Conservation (phyloP, 2,329 filamentous ascomycete species). For the Aureobasidium sp. region DNA sequence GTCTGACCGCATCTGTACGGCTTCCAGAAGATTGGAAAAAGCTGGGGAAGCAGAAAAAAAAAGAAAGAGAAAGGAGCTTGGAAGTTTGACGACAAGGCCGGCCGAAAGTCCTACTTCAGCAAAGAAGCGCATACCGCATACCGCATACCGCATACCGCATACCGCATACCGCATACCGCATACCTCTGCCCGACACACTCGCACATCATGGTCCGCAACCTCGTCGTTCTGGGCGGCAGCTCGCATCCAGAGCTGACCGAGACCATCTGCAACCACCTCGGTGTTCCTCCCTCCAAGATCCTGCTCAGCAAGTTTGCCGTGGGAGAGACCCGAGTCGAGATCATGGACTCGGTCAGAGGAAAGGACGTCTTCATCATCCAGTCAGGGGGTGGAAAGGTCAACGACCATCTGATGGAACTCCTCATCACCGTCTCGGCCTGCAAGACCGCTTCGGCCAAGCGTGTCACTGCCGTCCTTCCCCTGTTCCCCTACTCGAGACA, state of each 20-base stretch:
- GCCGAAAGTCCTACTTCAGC: neutral
- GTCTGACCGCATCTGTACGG: neutral
- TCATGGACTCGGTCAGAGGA: conserved; percentile 89
- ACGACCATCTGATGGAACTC: conserved; percentile 93
- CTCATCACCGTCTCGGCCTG: conserved; percentile 98
- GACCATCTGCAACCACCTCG: conserved; percentile 79
- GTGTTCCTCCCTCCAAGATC: conserved; percentile 76
- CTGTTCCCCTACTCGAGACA: conserved; percentile 96
- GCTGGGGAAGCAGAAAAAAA: conserved; percentile 1
- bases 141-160: too few relatives aligned
- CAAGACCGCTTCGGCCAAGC: conserved; percentile 85
- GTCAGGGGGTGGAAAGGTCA: conserved; percentile 84
- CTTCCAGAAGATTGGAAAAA: neutral
- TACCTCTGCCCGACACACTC: neutral
- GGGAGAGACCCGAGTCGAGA: conserved; percentile 91
- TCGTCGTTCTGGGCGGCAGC: conserved; percentile 86
- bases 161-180: too few relatives aligned
- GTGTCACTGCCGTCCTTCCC: conserved; percentile 88
- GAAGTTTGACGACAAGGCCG: neutral
- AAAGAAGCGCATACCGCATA: neutral
- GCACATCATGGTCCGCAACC: conserved; percentile 75
- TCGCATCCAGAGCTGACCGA: conserved; percentile 86
- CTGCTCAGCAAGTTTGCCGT: conserved; percentile 88
- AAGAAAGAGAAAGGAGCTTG: neutral
- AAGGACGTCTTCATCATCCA: conserved; percentile 99